Percentiles rank a stretch among this genome's conserved stretches.
Evolutionary conservation across 805 yeast genomes (phyloP).

Genomic region (Millerozyma miso): DNA sequence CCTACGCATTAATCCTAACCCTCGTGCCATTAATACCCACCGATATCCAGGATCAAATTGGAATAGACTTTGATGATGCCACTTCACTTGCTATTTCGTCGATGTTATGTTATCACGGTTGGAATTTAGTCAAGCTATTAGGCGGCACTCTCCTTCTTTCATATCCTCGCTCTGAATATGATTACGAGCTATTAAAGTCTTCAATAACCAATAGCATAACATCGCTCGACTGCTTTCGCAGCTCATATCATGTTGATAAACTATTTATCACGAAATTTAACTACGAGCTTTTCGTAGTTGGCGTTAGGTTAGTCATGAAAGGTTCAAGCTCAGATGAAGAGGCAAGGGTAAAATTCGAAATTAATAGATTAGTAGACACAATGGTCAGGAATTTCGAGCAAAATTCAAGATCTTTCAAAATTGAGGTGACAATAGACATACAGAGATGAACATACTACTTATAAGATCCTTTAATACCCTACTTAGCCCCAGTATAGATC

Average conservation of each 20-base stretch:
- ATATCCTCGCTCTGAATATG: constrained; percentile 44
- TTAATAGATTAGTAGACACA: constrained; percentile 38
- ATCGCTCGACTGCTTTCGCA: constrained; percentile 48
- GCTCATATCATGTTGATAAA: constrained; percentile 43
- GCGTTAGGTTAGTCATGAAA: constrained; percentile 51
- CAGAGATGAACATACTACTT: constrained; percentile 10
- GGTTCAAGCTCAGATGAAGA: constrained; percentile 78
- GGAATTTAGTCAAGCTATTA: constrained; percentile 47
- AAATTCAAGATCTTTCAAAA: constrained; percentile 12
- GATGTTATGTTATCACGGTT: constrained; percentile 45
- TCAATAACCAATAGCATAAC: constrained; percentile 44
- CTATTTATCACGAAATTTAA: constrained; percentile 61
- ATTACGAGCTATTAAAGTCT: constrained; percentile 31
- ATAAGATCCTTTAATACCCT: neutral
- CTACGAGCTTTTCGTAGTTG: constrained; percentile 54
- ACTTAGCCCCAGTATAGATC: too few relatives aligned
- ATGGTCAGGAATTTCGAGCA: constrained; percentile 23
- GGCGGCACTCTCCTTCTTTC: constrained; percentile 52
- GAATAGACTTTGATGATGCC: constrained; percentile 39
- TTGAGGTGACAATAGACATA: constrained; percentile 37
- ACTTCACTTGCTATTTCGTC: constrained; percentile 44
- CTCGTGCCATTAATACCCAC: constrained; percentile 37
- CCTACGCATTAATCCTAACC: constrained; percentile 38
- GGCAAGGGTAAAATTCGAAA: constrained; percentile 47
- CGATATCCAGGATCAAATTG: constrained; percentile 21